Evolutionary conservation across 2,329 filamentous ascomycete genomes (phyloP).

Genomic region (Phaeosphaeria sp.): DNA sequence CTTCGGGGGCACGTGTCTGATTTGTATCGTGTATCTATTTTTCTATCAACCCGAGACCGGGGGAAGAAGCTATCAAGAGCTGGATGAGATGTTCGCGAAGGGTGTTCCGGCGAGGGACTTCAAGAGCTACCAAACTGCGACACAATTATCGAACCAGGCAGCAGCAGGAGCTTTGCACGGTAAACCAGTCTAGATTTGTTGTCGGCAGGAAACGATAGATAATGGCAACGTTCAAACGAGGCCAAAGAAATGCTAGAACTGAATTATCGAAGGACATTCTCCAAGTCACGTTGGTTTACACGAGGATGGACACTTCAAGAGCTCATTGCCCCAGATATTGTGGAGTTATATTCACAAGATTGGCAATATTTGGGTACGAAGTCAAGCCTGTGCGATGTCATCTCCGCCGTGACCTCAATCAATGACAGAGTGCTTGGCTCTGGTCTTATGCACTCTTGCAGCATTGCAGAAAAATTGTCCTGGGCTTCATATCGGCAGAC

Average conservation of each 20-base stretch:
- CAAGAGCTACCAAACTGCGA: constrained; percentile 2
- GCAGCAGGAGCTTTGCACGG: not conserved
- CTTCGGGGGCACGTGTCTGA: constrained; percentile 5
- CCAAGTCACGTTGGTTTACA: not conserved
- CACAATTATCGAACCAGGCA: not conserved
- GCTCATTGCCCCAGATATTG: not conserved
- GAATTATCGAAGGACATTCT: no score
- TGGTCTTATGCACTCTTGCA: not conserved
- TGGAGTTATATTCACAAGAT: not conserved
- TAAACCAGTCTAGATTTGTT: not conserved
- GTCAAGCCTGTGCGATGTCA: not conserved
- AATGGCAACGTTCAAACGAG: no score
- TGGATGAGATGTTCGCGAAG: constrained; percentile 78
- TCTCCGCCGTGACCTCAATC: not conserved
- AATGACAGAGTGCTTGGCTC: not conserved
- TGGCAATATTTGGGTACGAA: not conserved
- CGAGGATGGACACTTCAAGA: constrained; percentile 1
- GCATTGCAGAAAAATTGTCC: constrained; percentile 10
- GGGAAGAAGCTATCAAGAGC: constrained; percentile 79
- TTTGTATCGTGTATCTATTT: constrained; percentile 67
- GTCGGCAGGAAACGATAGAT: no score
- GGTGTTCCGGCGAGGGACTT: constrained; percentile 19
- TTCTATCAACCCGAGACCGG: constrained; percentile 78
- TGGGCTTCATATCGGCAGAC: constrained; percentile 26
- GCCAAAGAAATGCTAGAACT: no score